Conservation (phyloP, 2,329 filamentous ascomycete genomes). For the Chalara sp. region DNA sequence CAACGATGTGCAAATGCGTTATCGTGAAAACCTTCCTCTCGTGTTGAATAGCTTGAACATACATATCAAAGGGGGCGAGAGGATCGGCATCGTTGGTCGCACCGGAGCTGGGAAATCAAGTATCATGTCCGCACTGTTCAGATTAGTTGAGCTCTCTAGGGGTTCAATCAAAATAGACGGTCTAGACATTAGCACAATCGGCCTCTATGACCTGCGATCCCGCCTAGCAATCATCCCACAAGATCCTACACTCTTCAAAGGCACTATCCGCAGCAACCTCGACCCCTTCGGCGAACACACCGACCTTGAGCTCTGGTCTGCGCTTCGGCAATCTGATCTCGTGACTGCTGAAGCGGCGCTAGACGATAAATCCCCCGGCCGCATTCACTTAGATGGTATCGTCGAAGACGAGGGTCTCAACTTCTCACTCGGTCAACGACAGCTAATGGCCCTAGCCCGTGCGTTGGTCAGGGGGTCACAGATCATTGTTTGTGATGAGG, state of each 20-base stretch:
- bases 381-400: constrained; percentile 73
- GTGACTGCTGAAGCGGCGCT: constrained; percentile 41
- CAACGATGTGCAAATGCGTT: constrained; percentile 71
- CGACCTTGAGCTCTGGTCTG: constrained; percentile 72
- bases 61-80: constrained; percentile 68
- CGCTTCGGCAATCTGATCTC: constrained; percentile 70
- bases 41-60: constrained; percentile 66
- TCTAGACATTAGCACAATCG: constrained; percentile 64
- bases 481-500: constrained; percentile 97
- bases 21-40: constrained; percentile 63
- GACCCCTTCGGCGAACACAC: constrained; percentile 76
- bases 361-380: constrained; percentile 35
- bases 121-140: constrained; percentile 78
- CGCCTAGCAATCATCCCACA: constrained; percentile 78
- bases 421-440: constrained; percentile 89
- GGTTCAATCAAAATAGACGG: constrained; percentile 61
- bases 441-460: constrained; percentile 89
- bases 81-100: constrained; percentile 74
- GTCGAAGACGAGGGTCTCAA: constrained; percentile 96
- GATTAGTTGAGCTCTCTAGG: constrained; percentile 59
- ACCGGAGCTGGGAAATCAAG: constrained; percentile 79
- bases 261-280: constrained; percentile 72
- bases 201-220: constrained; percentile 68
- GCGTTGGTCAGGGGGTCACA: constrained; percentile 81
- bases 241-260: constrained; percentile 76